Percentiles rank a stretch among this genome's conserved stretches.
Conservation (phyloP, 805 yeast species). For the Starmerella stellata region DNA sequence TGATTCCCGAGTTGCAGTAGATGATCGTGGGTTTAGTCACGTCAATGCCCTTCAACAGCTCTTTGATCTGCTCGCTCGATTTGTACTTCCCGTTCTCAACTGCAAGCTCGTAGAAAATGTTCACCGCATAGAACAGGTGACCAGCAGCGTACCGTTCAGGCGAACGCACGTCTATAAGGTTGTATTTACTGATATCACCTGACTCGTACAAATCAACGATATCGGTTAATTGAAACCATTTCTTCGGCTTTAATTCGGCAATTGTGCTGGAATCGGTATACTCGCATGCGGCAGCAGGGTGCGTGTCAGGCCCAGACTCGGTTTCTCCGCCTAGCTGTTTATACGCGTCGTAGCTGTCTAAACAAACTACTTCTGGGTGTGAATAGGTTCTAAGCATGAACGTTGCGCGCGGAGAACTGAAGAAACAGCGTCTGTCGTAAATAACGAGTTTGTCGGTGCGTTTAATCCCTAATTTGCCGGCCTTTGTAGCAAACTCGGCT, state of each 20-base stretch:
- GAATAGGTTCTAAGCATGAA: conserved; percentile 78
- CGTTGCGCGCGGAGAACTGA: conserved; percentile 77
- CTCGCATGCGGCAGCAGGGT: conserved; percentile 12
- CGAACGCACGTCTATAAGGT: conserved; percentile 70
- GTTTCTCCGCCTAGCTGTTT: conserved; percentile 30
- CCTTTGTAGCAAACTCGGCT: conserved; percentile 34
- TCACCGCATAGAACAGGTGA: conserved; percentile 50
- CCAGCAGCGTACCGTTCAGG: neutral
- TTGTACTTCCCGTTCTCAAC: conserved; percentile 31
- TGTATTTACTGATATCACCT: conserved; percentile 27
- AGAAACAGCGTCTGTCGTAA: conserved; percentile 71
- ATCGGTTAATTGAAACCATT: conserved; percentile 39
- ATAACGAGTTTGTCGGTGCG: conserved; percentile 46
- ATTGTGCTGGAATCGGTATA: conserved; percentile 14
- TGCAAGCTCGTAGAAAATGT: conserved; percentile 3
- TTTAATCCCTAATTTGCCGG: conserved; percentile 20
- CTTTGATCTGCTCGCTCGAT: conserved; percentile 29
- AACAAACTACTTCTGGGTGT: conserved; percentile 46
- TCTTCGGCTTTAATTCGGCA: conserved; percentile 17
- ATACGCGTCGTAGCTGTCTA: conserved; percentile 51
- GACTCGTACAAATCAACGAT: conserved; percentile 38
- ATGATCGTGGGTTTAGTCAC: conserved; percentile 50
- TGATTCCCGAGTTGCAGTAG: conserved; percentile 93
- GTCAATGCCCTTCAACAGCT: conserved; percentile 29
- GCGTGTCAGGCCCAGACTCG: conserved; percentile 22